Evolutionary conservation across 768 basidiomycete species (phyloP).

Genomic region (Trichaptum fuscoviolaceum): DNA sequence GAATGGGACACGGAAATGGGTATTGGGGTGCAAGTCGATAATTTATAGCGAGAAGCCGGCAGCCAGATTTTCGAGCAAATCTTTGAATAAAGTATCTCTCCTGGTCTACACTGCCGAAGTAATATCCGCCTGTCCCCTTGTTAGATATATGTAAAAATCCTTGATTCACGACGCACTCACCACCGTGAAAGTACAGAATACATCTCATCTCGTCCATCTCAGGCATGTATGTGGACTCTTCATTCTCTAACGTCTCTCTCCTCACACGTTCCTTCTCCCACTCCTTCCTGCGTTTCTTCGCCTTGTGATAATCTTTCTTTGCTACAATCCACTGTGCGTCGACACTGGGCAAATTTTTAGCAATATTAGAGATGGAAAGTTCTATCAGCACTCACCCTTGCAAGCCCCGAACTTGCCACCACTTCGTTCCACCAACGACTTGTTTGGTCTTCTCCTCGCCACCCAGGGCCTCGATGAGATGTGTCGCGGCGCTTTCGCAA

Average conservation of each 20-base stretch:
- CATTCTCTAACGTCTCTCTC: slow-evolving; percentile 16
- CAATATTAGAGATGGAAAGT: slow-evolving; percentile 14
- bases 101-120: slow-evolving; percentile 77
- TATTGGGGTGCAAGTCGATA: slow-evolving; percentile 94
- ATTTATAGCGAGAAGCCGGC: slow-evolving; percentile 81
- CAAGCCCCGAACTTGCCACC: slow-evolving; percentile 94
- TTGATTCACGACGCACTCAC: slow-evolving; percentile 27
- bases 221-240: slow-evolving; percentile 32
- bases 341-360: slow-evolving; percentile 39
- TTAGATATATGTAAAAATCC: neutral
- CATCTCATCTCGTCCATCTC: slow-evolving; percentile 84
- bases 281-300: slow-evolving; percentile 51
- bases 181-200: slow-evolving; percentile 78
- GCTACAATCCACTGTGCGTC: slow-evolving; percentile 86
- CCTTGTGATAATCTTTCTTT: slow-evolving; percentile 76
- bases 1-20: slow-evolving; percentile 90
- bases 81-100: slow-evolving; percentile 78
- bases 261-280: slow-evolving; percentile 29
- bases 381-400: slow-evolving; percentile 51
- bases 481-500: slow-evolving; percentile 68
- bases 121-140: slow-evolving; percentile 59
- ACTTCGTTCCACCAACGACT: slow-evolving; percentile 85
- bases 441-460: slow-evolving; percentile 70
- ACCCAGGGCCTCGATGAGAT: slow-evolving; percentile 74
- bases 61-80: slow-evolving; percentile 87